Evolutionary conservation across 805 yeast genomes (phyloP), one percentile per base, ranked within the genome.

Genomic region (Groenewaldozyma tartarivorans): DNA sequence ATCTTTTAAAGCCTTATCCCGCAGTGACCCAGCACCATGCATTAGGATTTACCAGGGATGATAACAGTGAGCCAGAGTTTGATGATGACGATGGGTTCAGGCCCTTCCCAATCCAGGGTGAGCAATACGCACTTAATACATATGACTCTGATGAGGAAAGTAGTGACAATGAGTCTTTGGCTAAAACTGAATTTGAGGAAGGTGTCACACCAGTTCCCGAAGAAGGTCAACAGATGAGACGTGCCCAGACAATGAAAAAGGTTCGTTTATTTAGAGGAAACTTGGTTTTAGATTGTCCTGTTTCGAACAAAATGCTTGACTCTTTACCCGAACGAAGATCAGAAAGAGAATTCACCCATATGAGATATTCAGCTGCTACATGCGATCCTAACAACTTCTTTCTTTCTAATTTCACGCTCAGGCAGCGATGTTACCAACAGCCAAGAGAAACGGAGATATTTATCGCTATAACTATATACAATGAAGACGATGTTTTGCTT

Each of bases 331-430:
- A 69, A 55, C 55, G 73, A 45, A 50, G 67, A 52, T 33, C 63
- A 50, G 58, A 63, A 68, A 57, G 88, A 57, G 82, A 90, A 66
- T 81, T 81, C 69, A 70, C 77, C 26, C 85, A 80, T 53, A 80
- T 90, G 90, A 73, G 97, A 58, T 90, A 88, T 61, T 85, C 92
- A 43, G 96, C 96, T 0, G 87, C 84, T 17, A 90, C 97, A 1
- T 81, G 95, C 58, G 94, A 90, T 48, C 97, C 97, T 0, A 68
- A 75, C 7, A 75, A 79, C 41, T 84, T 83, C 55, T 64, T 61
- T 16, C 49, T 51, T 6, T 72, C 72, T 47, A 74, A 77, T 51
- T 92, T 84, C 64, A 78, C 81, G n/a, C 67, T 90, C 24, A 73
- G 98, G 51, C 97, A 87, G 55, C 72, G 75, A 33, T 77, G 84